phyloP scores from a whole-genome alignment of 1,139 yeast species.

The Lodderomyces parapsilosis region DNA sequence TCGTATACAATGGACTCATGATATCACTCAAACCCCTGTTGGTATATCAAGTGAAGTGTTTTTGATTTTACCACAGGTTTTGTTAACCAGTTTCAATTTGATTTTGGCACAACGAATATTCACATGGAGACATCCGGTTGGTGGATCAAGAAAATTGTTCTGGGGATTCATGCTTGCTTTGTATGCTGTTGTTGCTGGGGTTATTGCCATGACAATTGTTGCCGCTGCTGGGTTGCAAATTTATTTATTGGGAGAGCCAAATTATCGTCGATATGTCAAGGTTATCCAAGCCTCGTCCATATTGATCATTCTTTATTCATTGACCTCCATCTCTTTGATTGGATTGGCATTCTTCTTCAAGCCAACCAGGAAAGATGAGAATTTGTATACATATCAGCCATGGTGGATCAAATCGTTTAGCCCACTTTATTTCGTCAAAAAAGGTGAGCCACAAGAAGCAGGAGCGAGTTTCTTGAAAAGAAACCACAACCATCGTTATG shows the following conservation, averaged over 20 bases:
- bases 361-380: slow-evolving; percentile 56
- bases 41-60: slow-evolving; percentile 67
- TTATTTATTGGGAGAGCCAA: slow-evolving; percentile 48
- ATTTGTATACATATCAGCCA: slow-evolving; percentile 65
- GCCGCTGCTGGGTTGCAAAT: slow-evolving; percentile 67
- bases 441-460: slow-evolving; percentile 48
- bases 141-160: slow-evolving; percentile 58
- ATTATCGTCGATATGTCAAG: slow-evolving; percentile 51
- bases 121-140: too few relatives aligned
- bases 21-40: slow-evolving; percentile 40
- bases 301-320: slow-evolving; percentile 56
- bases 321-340: slow-evolving; percentile 52
- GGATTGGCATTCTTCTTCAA: slow-evolving; percentile 52
- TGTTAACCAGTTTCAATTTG: slow-evolving; percentile 58
- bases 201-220: slow-evolving; percentile 65
- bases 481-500: slow-evolving; percentile 50
- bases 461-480: slow-evolving; percentile 51
- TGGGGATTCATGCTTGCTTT: slow-evolving; percentile 52
- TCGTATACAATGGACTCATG: slow-evolving; percentile 60
- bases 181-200: slow-evolving; percentile 55
- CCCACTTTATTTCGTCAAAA: slow-evolving; percentile 54
- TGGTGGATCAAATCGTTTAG: slow-evolving; percentile 73
- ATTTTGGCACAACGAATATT: slow-evolving; percentile 74
- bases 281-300: slow-evolving; percentile 61
- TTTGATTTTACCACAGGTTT: slow-evolving; percentile 53